A percentile compares a stretch with the other conserved stretches of the same genome.
Evolutionary conservation across 2,329 filamentous ascomycete genomes (phyloP).

Genomic region (Cytospora chrysosperma): DNA sequence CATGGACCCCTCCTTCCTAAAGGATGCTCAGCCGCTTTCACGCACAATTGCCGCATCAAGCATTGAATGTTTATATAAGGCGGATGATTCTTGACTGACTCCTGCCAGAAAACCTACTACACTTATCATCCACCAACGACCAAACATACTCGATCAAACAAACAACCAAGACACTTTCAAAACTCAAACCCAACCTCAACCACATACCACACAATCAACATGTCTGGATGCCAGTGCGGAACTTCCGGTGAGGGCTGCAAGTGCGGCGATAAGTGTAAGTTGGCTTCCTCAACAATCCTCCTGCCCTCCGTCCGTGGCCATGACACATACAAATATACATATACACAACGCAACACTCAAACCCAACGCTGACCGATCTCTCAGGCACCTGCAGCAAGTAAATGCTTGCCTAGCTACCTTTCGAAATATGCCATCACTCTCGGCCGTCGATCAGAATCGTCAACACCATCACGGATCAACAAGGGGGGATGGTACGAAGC

Average conservation of each 20-base stretch:
- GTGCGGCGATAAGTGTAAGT: slow-evolving; percentile 9
- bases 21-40: neutral
- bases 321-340: too few relatives aligned
- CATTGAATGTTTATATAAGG: slow-evolving; percentile 9
- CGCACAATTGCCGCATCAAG: slow-evolving; percentile 16
- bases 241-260: slow-evolving; percentile 14
- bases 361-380: neutral
- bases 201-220: slow-evolving; percentile 10
- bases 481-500: slow-evolving; percentile 4
- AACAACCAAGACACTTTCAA: neutral
- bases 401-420: neutral
- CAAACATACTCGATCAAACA: neutral
- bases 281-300: neutral
- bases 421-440: neutral
- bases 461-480: neutral
- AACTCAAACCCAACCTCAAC: neutral
- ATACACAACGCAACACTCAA: neutral
- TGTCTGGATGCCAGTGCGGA: slow-evolving; percentile 22
- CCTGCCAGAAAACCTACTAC: too few relatives aligned
- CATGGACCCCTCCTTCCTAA: neutral
- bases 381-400: slow-evolving; percentile 10
- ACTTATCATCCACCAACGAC: neutral
- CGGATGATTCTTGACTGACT: neutral
- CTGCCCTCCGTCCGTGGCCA: too few relatives aligned
- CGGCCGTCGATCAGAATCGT: neutral